These are phyloP conservation scores for Scutellaria barbata DNA, from an alignment of 257 asterid species.

Conservation along the genomic window DNA sequence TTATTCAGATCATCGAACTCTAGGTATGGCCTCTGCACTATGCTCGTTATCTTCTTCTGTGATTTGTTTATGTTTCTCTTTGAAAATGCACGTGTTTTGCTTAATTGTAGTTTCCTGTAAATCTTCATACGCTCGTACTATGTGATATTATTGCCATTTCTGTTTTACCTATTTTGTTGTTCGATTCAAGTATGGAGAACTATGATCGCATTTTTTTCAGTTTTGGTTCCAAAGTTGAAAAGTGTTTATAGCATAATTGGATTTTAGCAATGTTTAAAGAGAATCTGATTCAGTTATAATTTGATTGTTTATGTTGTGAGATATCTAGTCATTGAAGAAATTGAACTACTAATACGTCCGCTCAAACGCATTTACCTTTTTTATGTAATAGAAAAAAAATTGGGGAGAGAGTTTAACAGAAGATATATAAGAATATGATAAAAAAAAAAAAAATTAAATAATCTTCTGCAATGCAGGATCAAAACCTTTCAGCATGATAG, in stretches of 20 bases:
- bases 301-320: neutral
- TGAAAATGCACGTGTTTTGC: neutral
- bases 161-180: neutral
- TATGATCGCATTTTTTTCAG: slow-evolving; percentile 1
- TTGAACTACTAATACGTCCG: neutral
- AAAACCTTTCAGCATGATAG: slow-evolving; percentile 47
- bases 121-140: no score
- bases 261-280: neutral
- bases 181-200: neutral
- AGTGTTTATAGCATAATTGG: neutral
- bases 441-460: neutral
- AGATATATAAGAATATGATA: neutral
- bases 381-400: neutral
- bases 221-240: slow-evolving; percentile 1
- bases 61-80: neutral
- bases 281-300: neutral
- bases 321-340: neutral
- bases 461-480: slow-evolving; percentile 46
- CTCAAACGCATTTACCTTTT: neutral
- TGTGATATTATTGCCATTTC: neutral
- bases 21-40: slow-evolving; percentile 31
- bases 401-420: neutral
- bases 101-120: no score
- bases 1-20: slow-evolving; percentile 27
- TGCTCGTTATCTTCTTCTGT: neutral